Evolutionary conservation across 129 eudicot genomes (phyloP).

Genomic region (Chrysanthemum makinoi): DNA sequence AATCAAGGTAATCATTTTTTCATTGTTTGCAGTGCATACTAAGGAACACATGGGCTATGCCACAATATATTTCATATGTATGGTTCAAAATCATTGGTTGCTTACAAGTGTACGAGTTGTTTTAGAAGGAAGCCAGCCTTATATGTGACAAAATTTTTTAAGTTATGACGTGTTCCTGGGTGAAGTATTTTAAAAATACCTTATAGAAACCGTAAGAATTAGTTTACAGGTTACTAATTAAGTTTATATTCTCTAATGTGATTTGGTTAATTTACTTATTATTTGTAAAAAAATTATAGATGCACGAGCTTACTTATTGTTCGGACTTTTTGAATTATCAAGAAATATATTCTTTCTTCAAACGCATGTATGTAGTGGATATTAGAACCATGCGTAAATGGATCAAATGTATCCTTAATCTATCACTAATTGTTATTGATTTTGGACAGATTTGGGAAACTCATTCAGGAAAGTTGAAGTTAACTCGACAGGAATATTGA

Average conservation of each 20-base stretch:
- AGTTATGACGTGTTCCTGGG: too few species aligned
- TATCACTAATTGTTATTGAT: constrained; percentile 9
- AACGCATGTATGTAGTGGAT: background rate
- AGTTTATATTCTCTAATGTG: background rate
- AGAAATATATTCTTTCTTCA: background rate
- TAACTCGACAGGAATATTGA: constrained; percentile 98
- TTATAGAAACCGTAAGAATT: too few species aligned
- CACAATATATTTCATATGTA: too few species aligned
- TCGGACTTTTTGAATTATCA: background rate
- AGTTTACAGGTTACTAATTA: background rate
- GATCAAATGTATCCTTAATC: background rate
- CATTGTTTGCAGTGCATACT: too few species aligned
- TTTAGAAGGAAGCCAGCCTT: too few species aligned
- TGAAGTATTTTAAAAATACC: too few species aligned
- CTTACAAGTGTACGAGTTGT: too few species aligned
- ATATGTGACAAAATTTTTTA: too few species aligned
- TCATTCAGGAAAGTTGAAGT: constrained; percentile 66
- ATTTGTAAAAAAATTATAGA: background rate
- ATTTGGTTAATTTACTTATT: background rate
- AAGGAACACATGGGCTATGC: too few species aligned
- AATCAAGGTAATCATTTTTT: too few species aligned
- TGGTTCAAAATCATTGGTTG: too few species aligned
- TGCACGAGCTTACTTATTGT: background rate
- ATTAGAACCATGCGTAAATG: background rate
- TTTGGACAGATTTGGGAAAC: constrained; percentile 83